phyloP scores from a whole-genome alignment of 148 eudicot species.

The Cornus controversa region DNA sequence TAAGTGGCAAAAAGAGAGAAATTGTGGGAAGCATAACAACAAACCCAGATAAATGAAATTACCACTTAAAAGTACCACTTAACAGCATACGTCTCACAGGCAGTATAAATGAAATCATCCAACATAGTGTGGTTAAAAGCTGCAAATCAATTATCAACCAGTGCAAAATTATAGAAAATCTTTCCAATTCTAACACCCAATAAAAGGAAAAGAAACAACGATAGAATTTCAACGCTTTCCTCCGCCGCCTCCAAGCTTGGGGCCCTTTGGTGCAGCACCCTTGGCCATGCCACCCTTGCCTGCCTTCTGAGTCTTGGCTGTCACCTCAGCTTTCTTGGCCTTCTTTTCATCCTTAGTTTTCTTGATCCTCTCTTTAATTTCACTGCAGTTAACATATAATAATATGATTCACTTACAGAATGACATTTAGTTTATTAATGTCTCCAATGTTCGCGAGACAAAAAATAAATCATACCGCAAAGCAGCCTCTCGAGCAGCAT shows the following conservation, averaged over 20 bases:
- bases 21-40: too few species aligned
- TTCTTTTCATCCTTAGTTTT: slow-evolving; percentile 69
- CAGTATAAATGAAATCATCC: too few species aligned
- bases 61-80: too few species aligned
- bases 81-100: too few species aligned
- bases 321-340: slow-evolving; percentile 60
- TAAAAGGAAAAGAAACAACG: not conserved
- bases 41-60: too few species aligned
- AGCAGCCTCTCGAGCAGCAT: slow-evolving; percentile 75
- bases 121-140: too few species aligned
- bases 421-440: not conserved
- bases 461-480: slow-evolving; percentile 36
- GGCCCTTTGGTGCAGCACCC: slow-evolving; percentile 49
- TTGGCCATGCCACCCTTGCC: slow-evolving; percentile 37
- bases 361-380: slow-evolving; percentile 73
- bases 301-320: slow-evolving; percentile 35
- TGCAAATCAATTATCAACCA: too few species aligned
- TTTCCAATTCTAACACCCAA: too few species aligned
- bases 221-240: slow-evolving; percentile 38
- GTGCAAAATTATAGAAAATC: too few species aligned
- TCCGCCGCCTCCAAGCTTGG: too few species aligned
- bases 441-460: not conserved
- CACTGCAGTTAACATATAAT: slow-evolving; percentile 28
- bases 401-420: not conserved
- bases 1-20: too few species aligned